A percentile compares a stretch with the other conserved stretches of the same genome.
Evolutionary conservation across 352 stramenopile genomes (phyloP).

Genomic region (Globisporangium camurandrum): DNA sequence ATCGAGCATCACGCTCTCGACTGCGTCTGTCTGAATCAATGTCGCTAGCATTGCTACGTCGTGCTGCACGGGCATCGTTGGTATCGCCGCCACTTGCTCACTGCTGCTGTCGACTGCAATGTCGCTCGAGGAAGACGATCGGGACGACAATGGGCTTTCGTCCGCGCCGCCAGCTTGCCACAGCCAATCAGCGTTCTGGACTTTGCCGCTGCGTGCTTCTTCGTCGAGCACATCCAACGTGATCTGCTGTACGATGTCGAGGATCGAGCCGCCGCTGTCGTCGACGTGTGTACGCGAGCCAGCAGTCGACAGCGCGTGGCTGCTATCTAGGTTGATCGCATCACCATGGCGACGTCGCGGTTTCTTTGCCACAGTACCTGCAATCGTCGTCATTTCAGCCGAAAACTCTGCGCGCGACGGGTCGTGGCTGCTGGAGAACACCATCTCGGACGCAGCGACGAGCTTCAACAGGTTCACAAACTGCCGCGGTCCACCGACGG

Average conservation of each 20-base stretch:
- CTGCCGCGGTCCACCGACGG: conserved; percentile 57
- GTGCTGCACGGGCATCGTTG: too few relatives aligned
- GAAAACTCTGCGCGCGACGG: neutral
- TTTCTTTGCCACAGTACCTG: neutral
- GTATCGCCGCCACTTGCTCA: neutral
- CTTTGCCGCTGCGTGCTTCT: conserved; percentile 33
- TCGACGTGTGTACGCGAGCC: conserved; percentile 2
- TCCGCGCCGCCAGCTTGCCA: neutral
- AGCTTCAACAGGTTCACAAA: conserved; percentile 83
- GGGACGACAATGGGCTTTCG: neutral
- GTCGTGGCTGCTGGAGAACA: conserved; percentile 19
- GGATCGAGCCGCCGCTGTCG: conserved; percentile 34
- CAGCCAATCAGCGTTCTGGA: conserved; percentile 15
- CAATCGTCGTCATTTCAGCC: neutral
- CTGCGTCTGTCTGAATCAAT: neutral
- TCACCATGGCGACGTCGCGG: neutral
- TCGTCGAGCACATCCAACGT: conserved; percentile 47
- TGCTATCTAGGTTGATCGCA: neutral
- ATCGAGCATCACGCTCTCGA: neutral
- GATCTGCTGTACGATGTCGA: conserved; percentile 43
- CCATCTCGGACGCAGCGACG: conserved; percentile 72
- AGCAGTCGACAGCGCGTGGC: neutral
- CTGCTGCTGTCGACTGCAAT: too few relatives aligned
- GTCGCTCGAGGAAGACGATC: neutral
- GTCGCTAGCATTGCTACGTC: too few relatives aligned